phyloP scores from a whole-genome alignment of 441 rosid species.

The Raphanus hybrid region DNA sequence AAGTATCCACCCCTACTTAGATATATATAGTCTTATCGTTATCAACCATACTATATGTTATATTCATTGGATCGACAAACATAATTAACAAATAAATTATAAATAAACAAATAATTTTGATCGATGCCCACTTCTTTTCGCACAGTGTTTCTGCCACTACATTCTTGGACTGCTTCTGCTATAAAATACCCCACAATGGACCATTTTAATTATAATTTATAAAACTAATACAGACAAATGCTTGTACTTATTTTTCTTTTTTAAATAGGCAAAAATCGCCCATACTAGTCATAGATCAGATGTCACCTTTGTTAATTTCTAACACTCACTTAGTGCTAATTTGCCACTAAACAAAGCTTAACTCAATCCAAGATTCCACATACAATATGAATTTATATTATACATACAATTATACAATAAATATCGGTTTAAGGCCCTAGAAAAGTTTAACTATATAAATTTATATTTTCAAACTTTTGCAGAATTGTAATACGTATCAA shows the following conservation, averaged over 20 bases:
- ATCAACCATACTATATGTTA: conserved; percentile 21
- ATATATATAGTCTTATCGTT: conserved; percentile 24
- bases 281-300: conserved; percentile 31
- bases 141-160: conserved; percentile 38
- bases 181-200: conserved; percentile 35
- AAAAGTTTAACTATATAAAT: neutral
- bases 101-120: conserved; percentile 3
- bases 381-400: neutral
- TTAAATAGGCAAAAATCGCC: neutral
- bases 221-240: conserved; percentile 35
- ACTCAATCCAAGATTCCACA: conserved; percentile 24
- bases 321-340: conserved; percentile 28
- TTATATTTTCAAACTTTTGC: neutral
- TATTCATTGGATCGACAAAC: conserved; percentile 35
- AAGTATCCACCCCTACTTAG: too few species aligned
- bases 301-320: conserved; percentile 3
- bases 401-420: neutral
- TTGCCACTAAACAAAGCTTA: conserved; percentile 16
- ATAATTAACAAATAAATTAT: conserved; percentile 25
- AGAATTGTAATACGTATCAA: neutral
- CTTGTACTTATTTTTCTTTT: neutral
- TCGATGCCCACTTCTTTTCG: conserved; percentile 34
- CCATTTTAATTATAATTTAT: conserved; percentile 7
- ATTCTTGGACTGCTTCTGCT: conserved; percentile 45
- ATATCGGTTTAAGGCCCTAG: neutral